Percentiles rank a stretch among this genome's conserved stretches.
phyloP scores from a whole-genome alignment of 2,329 filamentous ascomycete genomes.

The Leptographium radiaticola region DNA sequence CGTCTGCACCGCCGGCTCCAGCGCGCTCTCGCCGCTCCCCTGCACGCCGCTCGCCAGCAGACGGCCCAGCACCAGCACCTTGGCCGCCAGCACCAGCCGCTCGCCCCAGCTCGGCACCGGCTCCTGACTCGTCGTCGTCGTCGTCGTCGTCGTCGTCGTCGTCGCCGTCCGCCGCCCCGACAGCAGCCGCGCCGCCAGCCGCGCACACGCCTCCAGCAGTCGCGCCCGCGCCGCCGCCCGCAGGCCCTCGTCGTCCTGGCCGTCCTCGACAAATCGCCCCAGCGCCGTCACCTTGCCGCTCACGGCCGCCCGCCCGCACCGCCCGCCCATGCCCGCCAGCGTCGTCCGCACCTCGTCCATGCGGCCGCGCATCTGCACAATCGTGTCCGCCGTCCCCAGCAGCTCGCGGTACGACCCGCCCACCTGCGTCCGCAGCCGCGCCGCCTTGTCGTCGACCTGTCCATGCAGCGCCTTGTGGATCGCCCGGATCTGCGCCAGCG shows the following conservation, averaged over 20 bases:
- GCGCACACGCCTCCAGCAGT: constrained; percentile 37
- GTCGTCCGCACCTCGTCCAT: constrained; percentile 62
- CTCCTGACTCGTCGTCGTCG: not conserved
- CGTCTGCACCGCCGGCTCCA: constrained; percentile 19
- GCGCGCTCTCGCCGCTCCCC: not conserved
- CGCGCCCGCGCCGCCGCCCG: constrained; percentile 28
- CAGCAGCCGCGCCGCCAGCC: constrained; percentile 36
- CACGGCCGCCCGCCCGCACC: constrained; percentile 62
- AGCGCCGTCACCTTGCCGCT: constrained; percentile 51
- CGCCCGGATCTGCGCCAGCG: constrained; percentile 49
- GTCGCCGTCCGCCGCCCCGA: constrained; percentile 15
- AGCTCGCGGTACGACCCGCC: constrained; percentile 71
- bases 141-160: constrained; percentile 15
- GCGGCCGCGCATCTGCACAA: constrained; percentile 73
- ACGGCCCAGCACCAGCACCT: constrained; percentile 62
- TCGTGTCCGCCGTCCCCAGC: constrained; percentile 84
- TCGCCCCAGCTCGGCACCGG: constrained; percentile 24
- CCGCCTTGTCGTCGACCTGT: constrained; percentile 48
- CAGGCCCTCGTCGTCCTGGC: constrained; percentile 11
- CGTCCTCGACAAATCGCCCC: constrained; percentile 26
- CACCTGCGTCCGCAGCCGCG: constrained; percentile 49
- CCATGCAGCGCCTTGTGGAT: constrained; percentile 47
- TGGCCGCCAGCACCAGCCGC: constrained; percentile 47
- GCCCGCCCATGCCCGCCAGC: constrained; percentile 58
- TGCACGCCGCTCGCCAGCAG: too few relatives aligned